These are phyloP conservation scores for Lodderomyces metapsilosis DNA, from an alignment of 1,139 yeast species.

Conservation along the genomic window DNA sequence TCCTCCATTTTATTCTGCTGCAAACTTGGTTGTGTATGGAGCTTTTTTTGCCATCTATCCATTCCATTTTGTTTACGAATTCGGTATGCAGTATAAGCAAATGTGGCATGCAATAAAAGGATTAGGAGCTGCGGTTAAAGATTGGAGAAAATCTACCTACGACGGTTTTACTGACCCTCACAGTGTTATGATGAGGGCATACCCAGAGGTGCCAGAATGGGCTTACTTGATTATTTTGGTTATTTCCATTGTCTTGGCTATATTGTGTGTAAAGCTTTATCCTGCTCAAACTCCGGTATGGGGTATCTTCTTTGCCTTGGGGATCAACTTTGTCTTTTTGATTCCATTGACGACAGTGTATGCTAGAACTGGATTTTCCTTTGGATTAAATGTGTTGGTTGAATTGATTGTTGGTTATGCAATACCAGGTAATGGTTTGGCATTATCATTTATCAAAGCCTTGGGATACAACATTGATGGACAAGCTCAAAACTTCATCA, in stretches of 20 bases:
- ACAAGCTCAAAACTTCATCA: conserved; percentile 55
- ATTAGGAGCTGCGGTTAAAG: conserved; percentile 10
- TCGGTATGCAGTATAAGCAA: conserved; percentile 27
- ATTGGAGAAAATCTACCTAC: conserved; percentile 15
- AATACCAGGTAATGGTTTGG: conserved; percentile 59
- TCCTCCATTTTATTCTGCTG: conserved; percentile 44
- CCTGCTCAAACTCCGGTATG: conserved; percentile 54
- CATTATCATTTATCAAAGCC: conserved; percentile 57
- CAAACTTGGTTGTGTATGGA: conserved; percentile 49
- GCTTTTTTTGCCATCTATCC: conserved; percentile 62
- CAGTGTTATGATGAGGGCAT: conserved; percentile 51
- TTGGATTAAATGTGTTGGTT: conserved; percentile 56
- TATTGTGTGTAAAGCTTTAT: conserved; percentile 46
- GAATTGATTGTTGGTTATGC: conserved; percentile 64
- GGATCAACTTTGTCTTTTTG: too few relatives aligned
- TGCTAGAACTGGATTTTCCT: too few relatives aligned
- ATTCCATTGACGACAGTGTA: too few relatives aligned
- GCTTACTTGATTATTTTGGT: conserved; percentile 50
- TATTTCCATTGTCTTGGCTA: conserved; percentile 49
- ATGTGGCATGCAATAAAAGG: conserved; percentile 15
- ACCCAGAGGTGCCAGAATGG: conserved; percentile 65
- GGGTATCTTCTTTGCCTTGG: conserved; percentile 58
- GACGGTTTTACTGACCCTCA: conserved; percentile 48
- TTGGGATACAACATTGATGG: conserved; percentile 58
- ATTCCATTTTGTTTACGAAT: conserved; percentile 47